phyloP scores from a whole-genome alignment of 2,329 filamentous ascomycete genomes.

The Aspergillus unguis region DNA sequence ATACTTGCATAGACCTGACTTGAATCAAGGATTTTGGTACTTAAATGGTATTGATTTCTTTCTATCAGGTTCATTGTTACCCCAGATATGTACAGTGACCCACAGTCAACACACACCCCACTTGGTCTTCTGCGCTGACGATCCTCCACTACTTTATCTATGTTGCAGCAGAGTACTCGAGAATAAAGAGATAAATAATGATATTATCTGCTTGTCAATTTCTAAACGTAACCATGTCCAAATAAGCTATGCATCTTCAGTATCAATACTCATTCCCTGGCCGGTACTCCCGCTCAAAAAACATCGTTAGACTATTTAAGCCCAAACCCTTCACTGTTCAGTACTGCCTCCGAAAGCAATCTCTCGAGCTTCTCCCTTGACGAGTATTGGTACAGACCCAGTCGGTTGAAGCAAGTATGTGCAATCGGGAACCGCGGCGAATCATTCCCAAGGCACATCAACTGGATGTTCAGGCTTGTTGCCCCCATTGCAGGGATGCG shows the following conservation, averaged over 20 bases:
- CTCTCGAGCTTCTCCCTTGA: slow-evolving; percentile 64
- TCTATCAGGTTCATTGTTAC: too few relatives aligned
- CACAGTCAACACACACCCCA: too few relatives aligned
- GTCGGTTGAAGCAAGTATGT: slow-evolving; percentile 84
- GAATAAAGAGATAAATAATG: too few relatives aligned
- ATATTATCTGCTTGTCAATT: too few relatives aligned
- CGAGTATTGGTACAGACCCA: slow-evolving; percentile 71
- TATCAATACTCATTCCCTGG: not conserved
- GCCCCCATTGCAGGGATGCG: slow-evolving; percentile 85
- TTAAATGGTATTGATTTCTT: too few relatives aligned
- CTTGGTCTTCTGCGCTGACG: too few relatives aligned
- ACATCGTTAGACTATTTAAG: slow-evolving; percentile 54
- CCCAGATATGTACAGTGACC: too few relatives aligned
- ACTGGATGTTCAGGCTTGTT: slow-evolving; percentile 70
- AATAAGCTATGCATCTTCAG: not conserved
- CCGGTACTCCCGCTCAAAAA: slow-evolving; percentile 1
- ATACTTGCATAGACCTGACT: too few relatives aligned
- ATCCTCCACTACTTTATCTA: too few relatives aligned
- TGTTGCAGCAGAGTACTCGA: too few relatives aligned
- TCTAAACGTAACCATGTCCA: not conserved
- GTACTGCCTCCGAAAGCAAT: slow-evolving; percentile 80
- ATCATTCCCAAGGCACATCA: slow-evolving; percentile 74
- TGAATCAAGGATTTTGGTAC: too few relatives aligned
- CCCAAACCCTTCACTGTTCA: slow-evolving; percentile 88
- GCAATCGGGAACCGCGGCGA: slow-evolving; percentile 74